Evolutionary conservation across 106 monocot genomes (phyloP).

Genomic region (Gastrodia elata): DNA sequence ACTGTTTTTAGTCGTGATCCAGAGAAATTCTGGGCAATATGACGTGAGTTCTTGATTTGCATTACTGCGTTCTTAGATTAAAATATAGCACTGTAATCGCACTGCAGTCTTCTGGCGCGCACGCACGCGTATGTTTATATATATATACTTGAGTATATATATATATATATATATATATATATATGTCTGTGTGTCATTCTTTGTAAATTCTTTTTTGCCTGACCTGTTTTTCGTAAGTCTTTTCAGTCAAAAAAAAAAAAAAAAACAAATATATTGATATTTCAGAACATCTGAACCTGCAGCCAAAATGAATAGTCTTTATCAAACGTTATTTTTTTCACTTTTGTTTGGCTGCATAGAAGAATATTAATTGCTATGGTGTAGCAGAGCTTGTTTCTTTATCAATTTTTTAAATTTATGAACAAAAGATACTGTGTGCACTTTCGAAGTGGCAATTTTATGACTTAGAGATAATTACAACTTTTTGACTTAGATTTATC

Average conservation of each 20-base stretch:
- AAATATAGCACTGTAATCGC: background rate
- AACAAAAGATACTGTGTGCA: background rate
- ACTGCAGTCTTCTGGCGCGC: background rate
- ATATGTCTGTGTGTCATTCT: background rate
- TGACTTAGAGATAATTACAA: no score
- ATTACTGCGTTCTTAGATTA: no score
- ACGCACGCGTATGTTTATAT: no score
- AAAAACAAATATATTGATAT: background rate
- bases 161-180: no score
- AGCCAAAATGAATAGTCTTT: background rate
- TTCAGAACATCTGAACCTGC: background rate
- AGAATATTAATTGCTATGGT: background rate
- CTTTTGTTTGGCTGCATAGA: no score
- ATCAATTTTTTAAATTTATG: no score
- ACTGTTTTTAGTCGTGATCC: constrained; percentile 51
- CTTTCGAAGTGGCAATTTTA: background rate
- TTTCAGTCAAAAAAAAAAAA: background rate
- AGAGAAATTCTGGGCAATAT: constrained; percentile 64
- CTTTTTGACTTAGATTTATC: no score
- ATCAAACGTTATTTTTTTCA: no score
- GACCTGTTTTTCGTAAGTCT: background rate
- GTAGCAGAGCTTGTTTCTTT: background rate
- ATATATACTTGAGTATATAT: no score
- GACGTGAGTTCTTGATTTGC: no score
- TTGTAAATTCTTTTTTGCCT: background rate